phyloP scores from a whole-genome alignment of 495 filamentous ascomycete species.

The Hypoxylon trugodes region DNA sequence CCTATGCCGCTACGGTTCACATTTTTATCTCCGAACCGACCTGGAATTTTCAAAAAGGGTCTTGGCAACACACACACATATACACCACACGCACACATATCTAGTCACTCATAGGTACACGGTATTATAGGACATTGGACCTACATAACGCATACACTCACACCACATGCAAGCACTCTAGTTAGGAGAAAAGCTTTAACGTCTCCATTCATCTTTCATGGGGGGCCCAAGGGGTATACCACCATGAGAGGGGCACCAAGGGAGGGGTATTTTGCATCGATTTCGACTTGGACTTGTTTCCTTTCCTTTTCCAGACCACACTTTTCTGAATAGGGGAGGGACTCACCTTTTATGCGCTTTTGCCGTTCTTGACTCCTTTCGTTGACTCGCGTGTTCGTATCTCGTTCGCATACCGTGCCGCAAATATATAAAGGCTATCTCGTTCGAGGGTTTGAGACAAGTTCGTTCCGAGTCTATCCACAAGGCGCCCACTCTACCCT shows the following conservation, averaged over 20 bases:
- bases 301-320: neutral
- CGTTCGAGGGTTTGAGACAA: neutral
- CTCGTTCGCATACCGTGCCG: neutral
- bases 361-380: neutral
- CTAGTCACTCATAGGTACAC: too few relatives aligned
- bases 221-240: too few relatives aligned
- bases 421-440: neutral
- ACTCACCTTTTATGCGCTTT: conserved; percentile 2
- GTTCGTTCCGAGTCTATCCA: conserved; percentile 1
- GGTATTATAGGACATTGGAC: too few relatives aligned
- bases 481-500: neutral
- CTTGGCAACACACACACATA: conserved; percentile 27
- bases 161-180: too few relatives aligned
- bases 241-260: too few relatives aligned
- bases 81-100: neutral
- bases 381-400: neutral
- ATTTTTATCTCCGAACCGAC: conserved; percentile 37
- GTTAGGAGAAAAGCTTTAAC: too few relatives aligned
- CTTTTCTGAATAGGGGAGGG: conserved; percentile 11
- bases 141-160: too few relatives aligned
- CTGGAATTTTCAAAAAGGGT: neutral
- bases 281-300: conserved; percentile 1
- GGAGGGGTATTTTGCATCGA: neutral
- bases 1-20: conserved; percentile 18
- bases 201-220: too few relatives aligned